Evolutionary conservation across 106 monocot genomes (phyloP), one percentile per base, ranked within the genome.

Genomic region (Allium cepa): DNA sequence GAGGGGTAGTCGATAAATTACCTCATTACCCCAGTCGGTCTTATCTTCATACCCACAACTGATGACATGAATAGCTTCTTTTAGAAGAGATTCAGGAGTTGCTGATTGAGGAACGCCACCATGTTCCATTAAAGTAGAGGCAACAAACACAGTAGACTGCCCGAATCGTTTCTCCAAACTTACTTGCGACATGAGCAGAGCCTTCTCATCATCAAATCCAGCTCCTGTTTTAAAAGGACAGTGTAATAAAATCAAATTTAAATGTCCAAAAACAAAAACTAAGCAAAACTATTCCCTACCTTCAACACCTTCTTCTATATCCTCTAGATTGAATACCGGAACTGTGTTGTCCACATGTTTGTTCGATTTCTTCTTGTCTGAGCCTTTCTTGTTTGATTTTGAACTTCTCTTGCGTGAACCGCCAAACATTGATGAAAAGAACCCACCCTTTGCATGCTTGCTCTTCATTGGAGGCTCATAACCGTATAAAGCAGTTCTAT

Each of bases 241-340:
- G 36, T 36, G 36, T 36, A 36, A 36, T 36, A 36, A 36, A 36
- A 5, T 36, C 3, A 36, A 36, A 36, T 36, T 36, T 36, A 36
- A 36, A 36, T 36, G 36, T 36, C 36, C 36, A 36, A 4, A 36
- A 36, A 36, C 36, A 36, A 36, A 36, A 36, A 2, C 5, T 36
- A 36, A 36, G 36, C 36, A 36, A 36, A 36, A 36, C 5, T 36
- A 36, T 36, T 47, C 17, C 62, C 11, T 78, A 93, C 93, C 89
- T 89, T 93, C 93, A 70, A 93, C 77, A 9, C 93, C 93, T 63
- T 93, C 93, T 73, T 93, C 93, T 64, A 93, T 93, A 73, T 93
- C 93, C 73, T 93, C 89, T 15, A 93, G 81, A 75, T 86, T 93
- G 71, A 86, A 93, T 62, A 93, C 67, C 27, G 89, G 93, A 12